These are phyloP conservation scores for Diplodia seriata DNA, from an alignment of 2,329 filamentous ascomycete species.

Conservation along the genomic window DNA sequence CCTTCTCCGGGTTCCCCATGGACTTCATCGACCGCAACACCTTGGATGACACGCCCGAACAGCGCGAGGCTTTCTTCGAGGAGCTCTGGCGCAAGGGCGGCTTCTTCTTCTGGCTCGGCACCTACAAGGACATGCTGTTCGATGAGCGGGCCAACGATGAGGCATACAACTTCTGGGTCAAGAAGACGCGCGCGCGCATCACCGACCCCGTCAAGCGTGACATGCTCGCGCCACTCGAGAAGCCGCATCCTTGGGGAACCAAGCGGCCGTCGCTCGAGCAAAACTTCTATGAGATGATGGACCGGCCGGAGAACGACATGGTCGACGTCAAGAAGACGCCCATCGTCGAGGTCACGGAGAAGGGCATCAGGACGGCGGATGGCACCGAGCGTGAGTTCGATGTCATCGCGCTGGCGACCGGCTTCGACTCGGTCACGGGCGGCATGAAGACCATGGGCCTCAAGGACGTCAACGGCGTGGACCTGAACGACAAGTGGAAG, in stretches of 20 bases:
- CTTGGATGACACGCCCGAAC: conserved; percentile 53
- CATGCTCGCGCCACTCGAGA: conserved; percentile 54
- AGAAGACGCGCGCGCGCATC: conserved; percentile 53
- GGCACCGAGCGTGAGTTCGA: conserved; percentile 53
- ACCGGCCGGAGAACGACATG: conserved; percentile 52
- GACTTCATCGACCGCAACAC: conserved; percentile 63
- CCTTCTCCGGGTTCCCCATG: conserved; percentile 63
- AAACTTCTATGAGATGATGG: conserved; percentile 56
- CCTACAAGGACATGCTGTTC: conserved; percentile 51
- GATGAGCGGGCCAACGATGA: conserved; percentile 52
- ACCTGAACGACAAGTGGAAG: conserved; percentile 52
- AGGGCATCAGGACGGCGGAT: conserved; percentile 50
- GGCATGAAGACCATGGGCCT: conserved; percentile 52
- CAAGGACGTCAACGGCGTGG: conserved; percentile 47
- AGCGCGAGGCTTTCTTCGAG: conserved; percentile 54
- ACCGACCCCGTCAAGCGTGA: conserved; percentile 54
- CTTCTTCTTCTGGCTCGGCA: conserved; percentile 53
- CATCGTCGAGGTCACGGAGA: conserved; percentile 49
- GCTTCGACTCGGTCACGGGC: conserved; percentile 55
- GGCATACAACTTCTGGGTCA: conserved; percentile 57
- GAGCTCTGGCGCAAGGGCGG: conserved; percentile 51
- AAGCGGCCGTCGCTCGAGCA: conserved; percentile 58
- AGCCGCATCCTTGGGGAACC: conserved; percentile 55
- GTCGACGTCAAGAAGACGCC: conserved; percentile 53
- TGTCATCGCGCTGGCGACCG: conserved; percentile 54